phyloP scores from a whole-genome alignment of 345 rosid genomes.

The Combretum micranthum region DNA sequence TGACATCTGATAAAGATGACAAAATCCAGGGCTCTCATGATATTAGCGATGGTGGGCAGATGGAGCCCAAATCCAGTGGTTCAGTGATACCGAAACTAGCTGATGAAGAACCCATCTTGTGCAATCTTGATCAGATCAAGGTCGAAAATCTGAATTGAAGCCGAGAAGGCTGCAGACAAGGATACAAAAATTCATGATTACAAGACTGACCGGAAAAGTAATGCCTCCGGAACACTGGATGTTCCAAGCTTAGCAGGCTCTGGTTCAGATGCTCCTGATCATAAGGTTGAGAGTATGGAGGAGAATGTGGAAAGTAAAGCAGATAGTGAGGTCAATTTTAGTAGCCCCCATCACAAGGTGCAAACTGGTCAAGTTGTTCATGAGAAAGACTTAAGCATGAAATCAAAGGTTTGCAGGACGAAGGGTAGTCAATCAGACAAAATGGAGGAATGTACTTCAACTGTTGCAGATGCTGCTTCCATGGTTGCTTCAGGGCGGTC shows the following conservation, averaged over 20 bases:
- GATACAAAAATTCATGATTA: constrained; percentile 13
- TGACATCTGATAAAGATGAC: constrained; percentile 16
- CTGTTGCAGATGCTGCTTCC: constrained; percentile 19
- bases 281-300: constrained; percentile 27
- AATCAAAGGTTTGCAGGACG: constrained; percentile 24
- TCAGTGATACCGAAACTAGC: constrained; percentile 14
- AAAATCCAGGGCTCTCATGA: constrained; percentile 13
- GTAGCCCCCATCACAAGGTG: constrained; percentile 8
- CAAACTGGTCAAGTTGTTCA: constrained; percentile 6
- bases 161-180: constrained; percentile 22
- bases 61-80: constrained; percentile 22
- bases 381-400: constrained; percentile 22
- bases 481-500: constrained; percentile 21
- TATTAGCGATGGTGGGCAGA: constrained; percentile 11
- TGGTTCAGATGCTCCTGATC: constrained; percentile 17
- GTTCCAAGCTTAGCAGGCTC: constrained; percentile 6
- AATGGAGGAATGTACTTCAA: constrained; percentile 34
- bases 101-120: constrained; percentile 17
- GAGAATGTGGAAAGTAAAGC: constrained; percentile 19
- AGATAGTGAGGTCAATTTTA: constrained; percentile 10
- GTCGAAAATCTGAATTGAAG: constrained; percentile 21
- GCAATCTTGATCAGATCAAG: constrained; percentile 21
- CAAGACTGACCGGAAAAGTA: not conserved
- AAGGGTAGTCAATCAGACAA: constrained; percentile 32
- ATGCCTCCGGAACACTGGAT: constrained; percentile 1